These are phyloP conservation scores for Spraguea lophii DNA, from an alignment of 371 early-diverging fungal species.

Conservation along the genomic window DNA sequence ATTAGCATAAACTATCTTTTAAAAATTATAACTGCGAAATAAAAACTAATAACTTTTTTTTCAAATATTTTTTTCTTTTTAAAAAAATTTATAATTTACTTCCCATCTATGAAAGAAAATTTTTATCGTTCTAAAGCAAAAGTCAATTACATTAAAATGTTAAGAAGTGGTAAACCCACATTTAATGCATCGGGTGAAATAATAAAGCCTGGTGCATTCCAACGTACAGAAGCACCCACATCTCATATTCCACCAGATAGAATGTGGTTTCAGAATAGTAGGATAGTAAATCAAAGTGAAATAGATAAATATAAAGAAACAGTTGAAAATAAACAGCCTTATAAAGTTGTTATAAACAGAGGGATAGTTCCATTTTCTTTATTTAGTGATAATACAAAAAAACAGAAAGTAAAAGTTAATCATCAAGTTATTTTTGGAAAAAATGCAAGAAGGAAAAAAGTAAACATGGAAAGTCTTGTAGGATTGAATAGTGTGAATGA, in stretches of 20 bases:
- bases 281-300: conserved; percentile 52
- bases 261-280: conserved; percentile 90
- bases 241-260: conserved; percentile 69
- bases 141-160: conserved; percentile 37
- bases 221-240: conserved; percentile 55
- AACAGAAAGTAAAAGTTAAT: conserved; percentile 57
- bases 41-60: too few species aligned
- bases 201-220: conserved; percentile 74
- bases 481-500: conserved; percentile 62
- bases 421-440: conserved; percentile 73
- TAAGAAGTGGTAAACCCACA: conserved; percentile 52
- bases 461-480: conserved; percentile 48
- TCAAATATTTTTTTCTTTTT: too few species aligned
- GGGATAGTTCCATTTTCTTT: conserved; percentile 88
- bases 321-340: conserved; percentile 53
- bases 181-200: conserved; percentile 69
- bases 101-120: conserved; percentile 43
- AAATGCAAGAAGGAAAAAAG: conserved; percentile 66
- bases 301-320: conserved; percentile 58
- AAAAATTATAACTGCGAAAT: too few species aligned
- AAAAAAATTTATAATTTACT: too few species aligned
- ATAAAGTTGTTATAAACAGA: conserved; percentile 71
- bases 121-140: conserved; percentile 44
- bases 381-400: conserved; percentile 54
- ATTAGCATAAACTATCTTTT: too few species aligned